Evolutionary conservation across 73 alveolate genomes (phyloP).

Genomic region (Paramecium caudatum): DNA sequence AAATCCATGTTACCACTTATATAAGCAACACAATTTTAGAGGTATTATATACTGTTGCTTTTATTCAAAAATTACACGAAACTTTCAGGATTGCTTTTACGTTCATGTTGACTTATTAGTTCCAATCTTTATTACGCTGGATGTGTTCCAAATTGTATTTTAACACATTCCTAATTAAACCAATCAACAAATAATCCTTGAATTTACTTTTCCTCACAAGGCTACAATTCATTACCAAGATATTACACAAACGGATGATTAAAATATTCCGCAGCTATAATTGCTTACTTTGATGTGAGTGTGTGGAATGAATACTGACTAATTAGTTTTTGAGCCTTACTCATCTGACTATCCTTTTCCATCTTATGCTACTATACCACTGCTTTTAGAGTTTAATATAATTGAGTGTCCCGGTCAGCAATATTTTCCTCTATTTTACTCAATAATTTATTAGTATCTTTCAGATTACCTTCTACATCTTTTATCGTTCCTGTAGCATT

Average conservation of each 20-base stretch:
- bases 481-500: constrained; percentile 28
- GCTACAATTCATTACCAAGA: background rate
- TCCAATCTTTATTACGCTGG: constrained; percentile 25
- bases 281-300: background rate
- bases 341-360: constrained; percentile 26
- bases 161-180: constrained; percentile 58
- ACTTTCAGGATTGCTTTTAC: constrained; percentile 14
- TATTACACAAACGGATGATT: constrained; percentile 42
- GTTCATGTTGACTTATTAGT: background rate
- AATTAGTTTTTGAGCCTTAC: background rate
- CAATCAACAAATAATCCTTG: constrained; percentile 21
- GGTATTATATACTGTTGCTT: background rate
- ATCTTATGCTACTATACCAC: constrained; percentile 14
- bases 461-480: constrained; percentile 37
- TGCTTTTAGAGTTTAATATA: background rate
- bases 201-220: background rate
- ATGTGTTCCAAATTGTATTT: background rate
- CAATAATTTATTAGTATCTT: constrained; percentile 3
- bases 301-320: background rate
- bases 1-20: background rate
- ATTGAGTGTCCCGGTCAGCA: background rate
- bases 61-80: background rate
- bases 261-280: constrained; percentile 12
- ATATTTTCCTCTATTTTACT: constrained; percentile 28
- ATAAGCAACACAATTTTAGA: constrained; percentile 16